These are phyloP conservation scores for Aureoboletus auriporus DNA, from an alignment of 768 basidiomycete genomes.

Conservation along the genomic window DNA sequence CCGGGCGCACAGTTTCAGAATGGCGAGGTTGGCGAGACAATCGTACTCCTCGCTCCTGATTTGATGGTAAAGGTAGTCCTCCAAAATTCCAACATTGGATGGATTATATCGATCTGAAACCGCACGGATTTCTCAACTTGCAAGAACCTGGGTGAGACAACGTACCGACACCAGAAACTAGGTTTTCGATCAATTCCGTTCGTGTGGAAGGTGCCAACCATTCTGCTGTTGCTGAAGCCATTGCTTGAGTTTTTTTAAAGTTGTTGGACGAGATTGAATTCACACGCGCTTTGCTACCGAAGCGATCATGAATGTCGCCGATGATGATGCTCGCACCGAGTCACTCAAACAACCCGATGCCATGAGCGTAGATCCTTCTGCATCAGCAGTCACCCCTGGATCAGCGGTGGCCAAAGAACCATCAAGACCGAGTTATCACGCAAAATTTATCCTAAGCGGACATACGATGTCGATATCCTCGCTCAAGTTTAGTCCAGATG, in stretches of 20 bases:
- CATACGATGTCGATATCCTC: constrained; percentile 81
- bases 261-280: too few relatives aligned
- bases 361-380: constrained; percentile 5
- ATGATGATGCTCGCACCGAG: constrained; percentile 3
- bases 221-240: constrained; percentile 41
- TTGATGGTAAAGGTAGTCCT: constrained; percentile 96
- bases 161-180: constrained; percentile 88
- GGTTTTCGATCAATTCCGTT: constrained; percentile 83
- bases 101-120: constrained; percentile 92
- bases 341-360: constrained; percentile 7
- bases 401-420: background rate
- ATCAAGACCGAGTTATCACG: constrained; percentile 48
- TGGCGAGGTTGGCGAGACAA: constrained; percentile 91
- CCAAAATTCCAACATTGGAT: constrained; percentile 86
- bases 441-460: constrained; percentile 67
- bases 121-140: background rate
- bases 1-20: constrained; percentile 74
- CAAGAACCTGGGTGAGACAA: constrained; percentile 5
- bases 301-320: constrained; percentile 15
- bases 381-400: background rate
- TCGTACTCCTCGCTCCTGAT: constrained; percentile 90
- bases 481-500: constrained; percentile 87
- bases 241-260: background rate
- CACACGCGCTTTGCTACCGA: background rate
- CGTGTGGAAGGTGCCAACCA: constrained; percentile 78